Conservation (phyloP, 2,329 filamentous ascomycete genomes). For the Phialocephala sp. region DNA sequence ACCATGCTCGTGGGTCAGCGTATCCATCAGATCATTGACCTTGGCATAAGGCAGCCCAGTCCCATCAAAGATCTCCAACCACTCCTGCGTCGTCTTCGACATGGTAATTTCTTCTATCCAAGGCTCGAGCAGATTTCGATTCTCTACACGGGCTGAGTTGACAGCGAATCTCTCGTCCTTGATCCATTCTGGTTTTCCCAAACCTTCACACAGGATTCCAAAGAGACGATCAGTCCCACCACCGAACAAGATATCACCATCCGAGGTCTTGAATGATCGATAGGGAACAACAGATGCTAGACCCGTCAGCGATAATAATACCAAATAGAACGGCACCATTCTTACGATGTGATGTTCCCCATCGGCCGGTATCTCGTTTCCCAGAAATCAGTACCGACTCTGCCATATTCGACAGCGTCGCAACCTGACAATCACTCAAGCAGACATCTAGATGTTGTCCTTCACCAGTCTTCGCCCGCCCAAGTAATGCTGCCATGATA, state of each 20-base stretch:
- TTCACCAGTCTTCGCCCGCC: slow-evolving; percentile 70
- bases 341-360: slow-evolving; percentile 92
- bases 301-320: background rate
- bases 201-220: slow-evolving; percentile 62
- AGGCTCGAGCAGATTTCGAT: slow-evolving; percentile 75
- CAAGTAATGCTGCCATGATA: slow-evolving; percentile 87
- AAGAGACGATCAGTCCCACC: slow-evolving; percentile 73
- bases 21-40: slow-evolving; percentile 86
- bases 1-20: slow-evolving; percentile 80
- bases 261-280: slow-evolving; percentile 75
- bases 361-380: slow-evolving; percentile 82
- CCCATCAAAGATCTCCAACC: slow-evolving; percentile 85
- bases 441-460: slow-evolving; percentile 91
- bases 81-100: slow-evolving; percentile 81
- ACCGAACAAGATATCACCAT: slow-evolving; percentile 70
- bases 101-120: slow-evolving; percentile 76
- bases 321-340: background rate
- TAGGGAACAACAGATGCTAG: slow-evolving; percentile 92
- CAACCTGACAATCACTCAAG: slow-evolving; percentile 90
- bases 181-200: slow-evolving; percentile 63
- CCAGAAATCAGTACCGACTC: slow-evolving; percentile 88
- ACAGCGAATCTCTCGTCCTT: slow-evolving; percentile 61
- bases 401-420: slow-evolving; percentile 89
- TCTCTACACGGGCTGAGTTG: slow-evolving; percentile 66
- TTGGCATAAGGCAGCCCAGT: slow-evolving; percentile 91